phyloP scores from a whole-genome alignment of 2,329 filamentous ascomycete genomes.

The Rutstroemia sp. region DNA sequence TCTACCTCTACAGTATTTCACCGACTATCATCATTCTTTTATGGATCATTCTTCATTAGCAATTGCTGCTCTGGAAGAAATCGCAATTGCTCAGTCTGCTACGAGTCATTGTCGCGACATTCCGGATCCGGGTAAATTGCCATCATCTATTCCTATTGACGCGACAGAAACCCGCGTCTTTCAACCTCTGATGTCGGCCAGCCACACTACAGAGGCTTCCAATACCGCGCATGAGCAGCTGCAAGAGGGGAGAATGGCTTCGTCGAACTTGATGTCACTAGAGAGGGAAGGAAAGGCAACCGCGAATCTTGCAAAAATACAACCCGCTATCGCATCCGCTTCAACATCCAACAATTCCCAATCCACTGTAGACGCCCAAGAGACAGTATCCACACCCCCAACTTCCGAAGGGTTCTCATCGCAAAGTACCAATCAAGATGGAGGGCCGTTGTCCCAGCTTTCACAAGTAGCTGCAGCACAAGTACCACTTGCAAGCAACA shows the following conservation, averaged over 20 bases:
- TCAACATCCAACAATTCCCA: slow-evolving; percentile 37
- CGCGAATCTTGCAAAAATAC: neutral
- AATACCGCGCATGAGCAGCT: slow-evolving; percentile 7
- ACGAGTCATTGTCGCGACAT: slow-evolving; percentile 1
- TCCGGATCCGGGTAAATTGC: slow-evolving; percentile 14
- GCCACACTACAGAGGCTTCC: slow-evolving; percentile 16
- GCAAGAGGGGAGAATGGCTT: slow-evolving; percentile 3
- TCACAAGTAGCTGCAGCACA: slow-evolving; percentile 49
- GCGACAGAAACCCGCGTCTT: slow-evolving; percentile 21
- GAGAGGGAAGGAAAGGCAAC: neutral
- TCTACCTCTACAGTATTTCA: neutral
- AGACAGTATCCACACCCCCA: slow-evolving; percentile 33
- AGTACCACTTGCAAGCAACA: slow-evolving; percentile 27
- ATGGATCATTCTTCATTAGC: slow-evolving; percentile 26
- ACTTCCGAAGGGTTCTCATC: slow-evolving; percentile 30
- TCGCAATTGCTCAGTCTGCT: slow-evolving; percentile 16
- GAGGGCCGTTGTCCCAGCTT: slow-evolving; percentile 43
- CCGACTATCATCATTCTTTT: neutral
- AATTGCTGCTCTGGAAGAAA: slow-evolving; percentile 23
- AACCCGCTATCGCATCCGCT: slow-evolving; percentile 6
- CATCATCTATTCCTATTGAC: slow-evolving; percentile 13
- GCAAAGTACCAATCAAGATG: slow-evolving; percentile 40
- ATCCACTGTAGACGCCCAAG: slow-evolving; percentile 35
- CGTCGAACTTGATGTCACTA: neutral
- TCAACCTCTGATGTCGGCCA: slow-evolving; percentile 18